Evolutionary conservation across 2,329 filamentous ascomycete genomes (phyloP).

Genomic region (Colletotrichum sp.): DNA sequence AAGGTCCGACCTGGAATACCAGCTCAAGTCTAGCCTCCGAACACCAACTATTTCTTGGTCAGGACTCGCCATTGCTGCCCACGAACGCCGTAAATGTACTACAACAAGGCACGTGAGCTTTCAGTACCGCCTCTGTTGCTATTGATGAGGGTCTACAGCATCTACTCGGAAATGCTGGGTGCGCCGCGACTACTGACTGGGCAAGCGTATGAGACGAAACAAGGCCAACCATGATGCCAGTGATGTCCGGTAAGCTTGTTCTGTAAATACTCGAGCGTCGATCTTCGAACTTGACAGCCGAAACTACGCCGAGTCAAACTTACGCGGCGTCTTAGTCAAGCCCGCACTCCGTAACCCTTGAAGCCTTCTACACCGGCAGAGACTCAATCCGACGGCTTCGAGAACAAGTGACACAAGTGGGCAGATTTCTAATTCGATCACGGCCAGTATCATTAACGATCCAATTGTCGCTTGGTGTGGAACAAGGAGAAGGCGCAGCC

Average conservation of each 20-base stretch:
- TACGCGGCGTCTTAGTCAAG: background rate
- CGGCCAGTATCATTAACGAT: background rate
- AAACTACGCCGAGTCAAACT: background rate
- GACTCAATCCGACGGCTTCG: background rate
- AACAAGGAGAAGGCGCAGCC: background rate
- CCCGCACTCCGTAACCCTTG: background rate
- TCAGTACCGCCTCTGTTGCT: rapidly evolving
- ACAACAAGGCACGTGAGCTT: background rate
- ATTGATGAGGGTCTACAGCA: background rate
- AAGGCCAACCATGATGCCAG: background rate
- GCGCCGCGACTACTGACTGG: background rate
- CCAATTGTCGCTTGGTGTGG: background rate
- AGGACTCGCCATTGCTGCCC: rapidly evolving
- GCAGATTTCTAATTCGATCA: background rate
- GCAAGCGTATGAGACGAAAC: background rate
- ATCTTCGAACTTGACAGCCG: background rate
- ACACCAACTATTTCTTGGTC: background rate
- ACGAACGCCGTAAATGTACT: background rate
- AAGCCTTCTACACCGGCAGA: background rate
- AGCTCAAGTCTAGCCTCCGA: background rate
- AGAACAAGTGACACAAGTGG: background rate
- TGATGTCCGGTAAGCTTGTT: background rate
- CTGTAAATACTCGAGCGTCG: background rate
- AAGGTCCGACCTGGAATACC: background rate
- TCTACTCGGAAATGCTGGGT: background rate